Percentiles rank a stretch among this genome's conserved stretches.
phyloP scores from a whole-genome alignment of 2,329 filamentous ascomycete genomes.

The Colletotrichum phormii region DNA sequence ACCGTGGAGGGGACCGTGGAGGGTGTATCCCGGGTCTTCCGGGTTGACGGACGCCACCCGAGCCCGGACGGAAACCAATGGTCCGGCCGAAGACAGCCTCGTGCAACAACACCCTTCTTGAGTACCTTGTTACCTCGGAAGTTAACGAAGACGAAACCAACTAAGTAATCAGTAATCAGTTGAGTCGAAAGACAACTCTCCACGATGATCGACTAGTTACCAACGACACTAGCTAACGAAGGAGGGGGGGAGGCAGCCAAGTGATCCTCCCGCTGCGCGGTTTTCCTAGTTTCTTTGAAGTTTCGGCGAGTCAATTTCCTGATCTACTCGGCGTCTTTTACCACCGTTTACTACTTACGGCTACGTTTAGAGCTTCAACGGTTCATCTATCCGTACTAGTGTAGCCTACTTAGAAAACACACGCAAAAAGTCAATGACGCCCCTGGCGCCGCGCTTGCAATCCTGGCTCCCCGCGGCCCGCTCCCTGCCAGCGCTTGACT shows the following conservation, averaged over 20 bases:
- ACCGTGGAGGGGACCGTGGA: not conserved
- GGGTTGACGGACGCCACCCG: not conserved
- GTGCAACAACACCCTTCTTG: not conserved
- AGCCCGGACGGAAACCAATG: conserved; percentile 3
- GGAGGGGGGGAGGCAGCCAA: conserved; percentile 5
- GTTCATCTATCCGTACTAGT: not conserved
- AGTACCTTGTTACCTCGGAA: too few relatives aligned
- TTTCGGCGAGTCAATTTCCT: not conserved
- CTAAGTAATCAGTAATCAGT: too few relatives aligned
- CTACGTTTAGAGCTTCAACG: too few relatives aligned
- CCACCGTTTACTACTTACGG: not conserved
- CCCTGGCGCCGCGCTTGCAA: conserved; percentile 7
- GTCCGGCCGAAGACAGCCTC: not conserved
- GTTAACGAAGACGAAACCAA: not conserved
- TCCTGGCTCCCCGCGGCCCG: conserved; percentile 19
- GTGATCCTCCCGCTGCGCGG: conserved; percentile 18
- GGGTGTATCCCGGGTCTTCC: conserved; percentile 11
- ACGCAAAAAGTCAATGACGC: not conserved
- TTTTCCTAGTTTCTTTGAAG: not conserved
- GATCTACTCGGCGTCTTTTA: not conserved
- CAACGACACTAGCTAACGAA: not conserved
- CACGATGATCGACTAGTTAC: not conserved
- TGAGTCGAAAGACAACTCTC: too few relatives aligned
- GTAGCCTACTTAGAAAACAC: too few relatives aligned
- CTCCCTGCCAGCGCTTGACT: conserved; percentile 27